phyloP scores from a whole-genome alignment of 352 stramenopile species.

The Phytophthora fragariae region DNA sequence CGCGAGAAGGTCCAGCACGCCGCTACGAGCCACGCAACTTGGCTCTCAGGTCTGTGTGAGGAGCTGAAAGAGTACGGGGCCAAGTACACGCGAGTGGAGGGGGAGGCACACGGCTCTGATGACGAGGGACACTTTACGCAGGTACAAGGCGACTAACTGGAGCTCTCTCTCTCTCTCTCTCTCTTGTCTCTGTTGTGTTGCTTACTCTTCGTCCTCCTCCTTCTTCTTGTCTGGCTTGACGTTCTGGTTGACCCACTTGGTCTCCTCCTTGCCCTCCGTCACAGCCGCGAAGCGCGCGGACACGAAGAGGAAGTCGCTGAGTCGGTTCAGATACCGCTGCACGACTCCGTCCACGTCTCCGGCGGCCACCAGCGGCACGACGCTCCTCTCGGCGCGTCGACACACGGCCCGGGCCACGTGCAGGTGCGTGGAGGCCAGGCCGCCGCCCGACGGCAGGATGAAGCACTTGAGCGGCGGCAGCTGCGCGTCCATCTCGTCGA shows the following conservation, averaged over 20 bases:
- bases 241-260: slow-evolving; percentile 84
- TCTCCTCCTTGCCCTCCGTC: slow-evolving; percentile 76
- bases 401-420: slow-evolving; percentile 89
- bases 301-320: slow-evolving; percentile 92
- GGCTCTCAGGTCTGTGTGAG: slow-evolving; percentile 68
- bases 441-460: slow-evolving; percentile 83
- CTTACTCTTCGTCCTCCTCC: slow-evolving; percentile 11
- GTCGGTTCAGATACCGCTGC: slow-evolving; percentile 84
- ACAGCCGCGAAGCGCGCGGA: slow-evolving; percentile 69
- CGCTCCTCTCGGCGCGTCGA: slow-evolving; percentile 85
- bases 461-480: slow-evolving; percentile 89
- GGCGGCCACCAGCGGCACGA: slow-evolving; percentile 76
- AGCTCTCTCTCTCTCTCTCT: too few species aligned
- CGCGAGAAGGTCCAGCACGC: slow-evolving; percentile 68
- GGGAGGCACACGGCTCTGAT: slow-evolving; percentile 1
- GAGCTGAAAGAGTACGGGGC: slow-evolving; percentile 71
- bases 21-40: slow-evolving; percentile 64
- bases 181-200: neutral
- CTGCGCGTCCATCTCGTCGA: slow-evolving; percentile 89
- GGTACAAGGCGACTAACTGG: slow-evolving; percentile 1
- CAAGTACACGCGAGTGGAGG: slow-evolving; percentile 43
- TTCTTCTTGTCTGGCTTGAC: slow-evolving; percentile 46
- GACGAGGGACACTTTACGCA: neutral
- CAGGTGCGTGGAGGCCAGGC: slow-evolving; percentile 83
- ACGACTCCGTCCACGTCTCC: slow-evolving; percentile 83